Conservation (phyloP, 257 asterid genomes). For the Scutellaria barbata region DNA sequence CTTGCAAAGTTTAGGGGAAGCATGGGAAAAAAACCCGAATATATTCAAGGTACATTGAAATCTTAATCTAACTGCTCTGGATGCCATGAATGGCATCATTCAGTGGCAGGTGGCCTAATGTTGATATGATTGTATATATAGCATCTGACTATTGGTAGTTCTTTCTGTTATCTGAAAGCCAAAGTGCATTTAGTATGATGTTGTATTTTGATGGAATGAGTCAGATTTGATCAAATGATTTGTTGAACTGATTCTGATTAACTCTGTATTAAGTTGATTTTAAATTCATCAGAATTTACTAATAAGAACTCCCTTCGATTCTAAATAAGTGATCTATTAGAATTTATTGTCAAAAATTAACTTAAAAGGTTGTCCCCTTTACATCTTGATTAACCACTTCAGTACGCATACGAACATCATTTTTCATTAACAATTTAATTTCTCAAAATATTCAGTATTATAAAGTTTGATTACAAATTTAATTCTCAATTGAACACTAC, state of each 20-base stretch:
- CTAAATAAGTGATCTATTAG: no score
- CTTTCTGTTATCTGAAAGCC: background rate
- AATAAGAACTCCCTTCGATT: no score
- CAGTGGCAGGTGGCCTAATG: conserved; percentile 28
- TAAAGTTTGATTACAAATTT: no score
- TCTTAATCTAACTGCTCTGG: conserved; percentile 34
- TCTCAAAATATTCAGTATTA: no score
- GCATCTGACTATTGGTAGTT: background rate
- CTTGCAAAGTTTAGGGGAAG: conserved; percentile 35
- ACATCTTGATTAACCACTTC: no score
- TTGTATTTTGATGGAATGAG: background rate
- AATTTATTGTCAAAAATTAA: no score
- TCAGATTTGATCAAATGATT: background rate
- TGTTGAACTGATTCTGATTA: background rate
- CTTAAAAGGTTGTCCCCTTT: no score
- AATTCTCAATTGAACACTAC: no score
- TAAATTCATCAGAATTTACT: no score
- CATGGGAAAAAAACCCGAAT: conserved; percentile 10
- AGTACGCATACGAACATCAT: no score
- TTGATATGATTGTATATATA: conserved; percentile 25
- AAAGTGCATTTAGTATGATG: background rate
- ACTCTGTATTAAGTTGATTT: background rate
- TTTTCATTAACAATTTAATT: no score
- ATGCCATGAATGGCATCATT: conserved; percentile 40
- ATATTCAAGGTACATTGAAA: conserved; percentile 11